phyloP scores from a whole-genome alignment of 805 yeast genomes.

The Jamesozyma lodderae region DNA sequence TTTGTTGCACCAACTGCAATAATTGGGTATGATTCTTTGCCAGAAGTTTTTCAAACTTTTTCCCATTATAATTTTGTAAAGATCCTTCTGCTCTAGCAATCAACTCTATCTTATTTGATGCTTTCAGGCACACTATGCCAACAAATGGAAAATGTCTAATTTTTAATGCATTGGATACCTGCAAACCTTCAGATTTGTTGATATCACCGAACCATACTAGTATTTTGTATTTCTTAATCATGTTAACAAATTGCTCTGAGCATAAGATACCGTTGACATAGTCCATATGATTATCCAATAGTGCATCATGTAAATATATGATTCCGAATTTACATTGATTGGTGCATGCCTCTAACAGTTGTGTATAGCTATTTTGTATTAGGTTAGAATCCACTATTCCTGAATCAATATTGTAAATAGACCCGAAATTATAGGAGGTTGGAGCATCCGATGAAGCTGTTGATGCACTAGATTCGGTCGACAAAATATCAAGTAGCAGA shows the following conservation, averaged over 20 bases:
- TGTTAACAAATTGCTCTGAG: slow-evolving; percentile 39
- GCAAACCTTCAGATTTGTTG: slow-evolving; percentile 73
- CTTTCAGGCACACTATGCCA: slow-evolving; percentile 65
- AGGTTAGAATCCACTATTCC: slow-evolving; percentile 13
- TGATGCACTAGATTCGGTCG: slow-evolving; percentile 8
- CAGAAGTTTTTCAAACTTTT: slow-evolving; percentile 15
- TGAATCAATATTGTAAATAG: slow-evolving; percentile 20
- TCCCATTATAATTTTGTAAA: slow-evolving; percentile 10
- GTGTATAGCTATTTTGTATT: slow-evolving; percentile 67
- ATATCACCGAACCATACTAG: slow-evolving; percentile 85
- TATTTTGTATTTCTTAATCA: slow-evolving; percentile 42
- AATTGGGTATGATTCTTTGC: slow-evolving; percentile 31
- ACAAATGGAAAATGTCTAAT: slow-evolving; percentile 74
- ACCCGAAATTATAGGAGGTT: slow-evolving; percentile 15
- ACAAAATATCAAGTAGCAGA: slow-evolving; percentile 12
- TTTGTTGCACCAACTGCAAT: slow-evolving; percentile 49
- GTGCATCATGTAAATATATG: slow-evolving; percentile 63
- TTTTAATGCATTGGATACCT: slow-evolving; percentile 65
- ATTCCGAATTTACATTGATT: slow-evolving; percentile 62
- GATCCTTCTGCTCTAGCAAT: slow-evolving; percentile 25
- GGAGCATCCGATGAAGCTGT: not conserved
- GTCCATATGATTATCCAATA: slow-evolving; percentile 50
- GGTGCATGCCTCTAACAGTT: slow-evolving; percentile 64
- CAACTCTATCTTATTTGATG: slow-evolving; percentile 29
- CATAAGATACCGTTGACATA: slow-evolving; percentile 50